A percentile compares a stretch with the other conserved stretches of the same genome.
Conservation (phyloP, 495 filamentous ascomycete genomes). For the Aspergillus cristatus region DNA sequence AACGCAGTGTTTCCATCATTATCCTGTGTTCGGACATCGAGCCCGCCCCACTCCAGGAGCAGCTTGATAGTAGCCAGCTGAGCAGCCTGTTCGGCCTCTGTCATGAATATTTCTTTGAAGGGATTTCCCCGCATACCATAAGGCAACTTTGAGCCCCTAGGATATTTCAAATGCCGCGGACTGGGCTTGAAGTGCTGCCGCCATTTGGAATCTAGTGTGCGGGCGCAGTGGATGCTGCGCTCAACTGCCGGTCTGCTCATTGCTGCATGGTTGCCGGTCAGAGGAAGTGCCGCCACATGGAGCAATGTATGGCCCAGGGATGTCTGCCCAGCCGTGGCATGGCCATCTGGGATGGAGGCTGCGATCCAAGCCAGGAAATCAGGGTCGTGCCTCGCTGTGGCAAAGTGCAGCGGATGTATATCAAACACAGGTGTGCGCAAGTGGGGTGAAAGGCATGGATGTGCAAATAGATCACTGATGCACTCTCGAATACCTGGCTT, state of each 20-base stretch:
- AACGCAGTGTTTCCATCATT: conserved; percentile 9
- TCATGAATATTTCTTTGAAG: background rate
- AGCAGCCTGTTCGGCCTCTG: conserved; percentile 1
- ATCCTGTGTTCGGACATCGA: conserved; percentile 7
- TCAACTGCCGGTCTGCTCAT: conserved; percentile 1
- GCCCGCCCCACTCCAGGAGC: conserved; percentile 1
- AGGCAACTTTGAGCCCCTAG: background rate
- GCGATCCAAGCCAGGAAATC: conserved; percentile 7
- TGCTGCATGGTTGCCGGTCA: background rate
- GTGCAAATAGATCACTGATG: conserved; percentile 1
- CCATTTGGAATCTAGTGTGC: conserved; percentile 2
- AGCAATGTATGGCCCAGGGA: conserved; percentile 9
- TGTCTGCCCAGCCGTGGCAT: background rate
- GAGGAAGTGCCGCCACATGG: conserved; percentile 5
- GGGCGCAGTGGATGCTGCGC: conserved; percentile 6
- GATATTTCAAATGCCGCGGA: background rate
- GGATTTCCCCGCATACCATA: background rate
- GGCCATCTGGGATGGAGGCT: conserved; percentile 1
- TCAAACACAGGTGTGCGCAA: conserved; percentile 10
- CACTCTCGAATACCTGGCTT: conserved; percentile 1
- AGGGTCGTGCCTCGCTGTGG: conserved; percentile 8
- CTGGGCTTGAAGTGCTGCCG: background rate
- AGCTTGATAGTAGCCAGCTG: conserved; percentile 5
- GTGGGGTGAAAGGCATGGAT: conserved; percentile 4
- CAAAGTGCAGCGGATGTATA: conserved; percentile 11